phyloP scores from a whole-genome alignment of 1,284 basidiomycete species.

The Puccinia triticina region DNA sequence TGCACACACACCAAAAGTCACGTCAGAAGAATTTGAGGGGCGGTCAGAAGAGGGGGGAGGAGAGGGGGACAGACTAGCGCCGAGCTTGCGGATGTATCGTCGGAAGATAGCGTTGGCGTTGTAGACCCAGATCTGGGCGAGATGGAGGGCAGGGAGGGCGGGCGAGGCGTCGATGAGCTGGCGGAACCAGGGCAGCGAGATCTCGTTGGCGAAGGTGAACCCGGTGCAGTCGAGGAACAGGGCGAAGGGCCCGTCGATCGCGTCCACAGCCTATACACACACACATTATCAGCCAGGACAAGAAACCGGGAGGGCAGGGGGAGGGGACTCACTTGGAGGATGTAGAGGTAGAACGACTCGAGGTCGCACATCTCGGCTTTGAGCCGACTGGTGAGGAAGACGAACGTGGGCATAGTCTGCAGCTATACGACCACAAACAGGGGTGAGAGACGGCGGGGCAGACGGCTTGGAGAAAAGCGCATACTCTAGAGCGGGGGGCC shows the following conservation, averaged over 20 bases:
- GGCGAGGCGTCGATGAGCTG: slow-evolving; percentile 51
- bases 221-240: slow-evolving; percentile 54
- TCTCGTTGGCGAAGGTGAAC: slow-evolving; percentile 42
- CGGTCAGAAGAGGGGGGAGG: neutral
- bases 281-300: neutral
- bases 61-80: slow-evolving; percentile 13
- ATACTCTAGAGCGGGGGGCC: slow-evolving; percentile 42
- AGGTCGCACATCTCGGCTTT: slow-evolving; percentile 51
- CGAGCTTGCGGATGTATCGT: slow-evolving; percentile 52
- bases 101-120: slow-evolving; percentile 50
- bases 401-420: slow-evolving; percentile 39
- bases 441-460: neutral
- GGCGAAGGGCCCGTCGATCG: slow-evolving; percentile 58
- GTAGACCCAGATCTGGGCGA: slow-evolving; percentile 46
- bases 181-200: slow-evolving; percentile 48
- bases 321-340: slow-evolving; percentile 35
- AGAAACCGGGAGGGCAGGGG: no score
- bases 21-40: neutral
- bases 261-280: slow-evolving; percentile 61
- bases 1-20: no score
- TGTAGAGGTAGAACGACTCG: slow-evolving; percentile 49
- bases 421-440: neutral
- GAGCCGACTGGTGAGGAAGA: slow-evolving; percentile 32
- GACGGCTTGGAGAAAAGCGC: neutral
- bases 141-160: slow-evolving; percentile 19